Conservation (phyloP, 1,284 basidiomycete species). For the Apiotrichum laibachii region DNA sequence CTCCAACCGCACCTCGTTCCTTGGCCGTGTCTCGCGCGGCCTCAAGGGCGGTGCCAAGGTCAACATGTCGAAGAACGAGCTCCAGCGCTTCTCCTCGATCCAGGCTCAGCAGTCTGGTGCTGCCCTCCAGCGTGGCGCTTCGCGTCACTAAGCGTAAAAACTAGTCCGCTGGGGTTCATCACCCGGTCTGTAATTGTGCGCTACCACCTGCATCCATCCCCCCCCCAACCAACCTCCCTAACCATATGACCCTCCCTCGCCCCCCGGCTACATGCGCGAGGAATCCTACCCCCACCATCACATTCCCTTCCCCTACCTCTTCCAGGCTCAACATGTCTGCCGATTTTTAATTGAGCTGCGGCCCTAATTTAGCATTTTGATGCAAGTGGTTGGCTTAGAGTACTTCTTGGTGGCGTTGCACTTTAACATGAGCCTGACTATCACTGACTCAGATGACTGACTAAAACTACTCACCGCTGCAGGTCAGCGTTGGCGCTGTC, state of each 20-base stretch:
- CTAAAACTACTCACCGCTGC: conserved; percentile 32
- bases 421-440: not conserved
- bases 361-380: conserved; percentile 26
- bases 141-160: conserved; percentile 25
- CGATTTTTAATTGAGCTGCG: conserved; percentile 19
- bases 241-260: conserved; percentile 9
- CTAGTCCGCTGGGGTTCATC: not conserved
- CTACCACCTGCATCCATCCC: conserved; percentile 23
- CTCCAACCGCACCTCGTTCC: conserved; percentile 54
- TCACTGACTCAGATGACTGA: conserved; percentile 40
- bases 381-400: conserved; percentile 28
- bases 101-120: conserved; percentile 53
- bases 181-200: conserved; percentile 25
- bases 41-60: conserved; percentile 50
- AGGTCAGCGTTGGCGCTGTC: too few species aligned
- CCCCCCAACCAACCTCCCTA: conserved; percentile 5
- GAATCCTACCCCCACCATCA: conserved; percentile 12
- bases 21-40: conserved; percentile 41
- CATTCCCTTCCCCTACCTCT: conserved; percentile 13
- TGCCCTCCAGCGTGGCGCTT: conserved; percentile 42
- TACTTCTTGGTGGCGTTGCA: not conserved
- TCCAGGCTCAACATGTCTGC: conserved; percentile 15
- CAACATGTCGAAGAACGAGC: conserved; percentile 54
- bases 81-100: conserved; percentile 52
- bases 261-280: conserved; percentile 16